A percentile compares a stretch with the other conserved stretches of the same genome.
Conservation (phyloP, 176 grass and related monocot genomes). For the Musa acuminata region DNA sequence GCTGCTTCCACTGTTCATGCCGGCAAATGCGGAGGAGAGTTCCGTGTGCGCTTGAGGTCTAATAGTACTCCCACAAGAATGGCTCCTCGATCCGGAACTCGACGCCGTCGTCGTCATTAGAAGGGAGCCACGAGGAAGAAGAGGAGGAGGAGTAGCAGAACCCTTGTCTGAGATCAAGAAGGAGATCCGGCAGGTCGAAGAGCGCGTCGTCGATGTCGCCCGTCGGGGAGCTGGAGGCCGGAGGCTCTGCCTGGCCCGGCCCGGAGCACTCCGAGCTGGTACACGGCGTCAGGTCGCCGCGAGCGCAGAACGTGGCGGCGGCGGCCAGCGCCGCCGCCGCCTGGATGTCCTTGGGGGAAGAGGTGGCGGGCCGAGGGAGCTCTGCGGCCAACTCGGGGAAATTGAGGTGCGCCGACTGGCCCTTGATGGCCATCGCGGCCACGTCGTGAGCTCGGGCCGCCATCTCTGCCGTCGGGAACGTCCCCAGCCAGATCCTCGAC, state of each 20-base stretch:
- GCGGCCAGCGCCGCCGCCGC: constrained; percentile 52
- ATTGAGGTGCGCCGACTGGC: constrained; percentile 59
- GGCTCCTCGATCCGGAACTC: constrained; percentile 14
- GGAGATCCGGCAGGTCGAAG: constrained; percentile 19
- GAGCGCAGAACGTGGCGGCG: constrained; percentile 20
- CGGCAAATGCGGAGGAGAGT: not conserved
- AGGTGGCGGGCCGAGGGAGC: constrained; percentile 55
- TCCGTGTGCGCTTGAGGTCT: not conserved
- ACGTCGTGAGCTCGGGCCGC: constrained; percentile 87
- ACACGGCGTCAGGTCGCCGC: not conserved
- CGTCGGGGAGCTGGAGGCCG: not conserved
- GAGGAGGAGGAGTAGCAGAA: constrained; percentile 7
- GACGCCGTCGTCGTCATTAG: not conserved
- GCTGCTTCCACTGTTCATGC: not conserved
- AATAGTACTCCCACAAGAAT: constrained; percentile 11
- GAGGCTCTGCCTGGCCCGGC: not conserved
- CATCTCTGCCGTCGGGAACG: constrained; percentile 73
- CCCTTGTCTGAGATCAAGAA: not conserved
- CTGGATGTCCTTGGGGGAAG: constrained; percentile 80
- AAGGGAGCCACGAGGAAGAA: not conserved
- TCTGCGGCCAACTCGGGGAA: constrained; percentile 61
- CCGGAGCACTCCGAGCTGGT: not conserved
- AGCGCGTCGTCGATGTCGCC: constrained; percentile 5
- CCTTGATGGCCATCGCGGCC: constrained; percentile 79
- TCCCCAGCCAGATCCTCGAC: constrained; percentile 93